Evolutionary conservation across 768 basidiomycete species (phyloP).

Genomic region (Russula vinacea): DNA sequence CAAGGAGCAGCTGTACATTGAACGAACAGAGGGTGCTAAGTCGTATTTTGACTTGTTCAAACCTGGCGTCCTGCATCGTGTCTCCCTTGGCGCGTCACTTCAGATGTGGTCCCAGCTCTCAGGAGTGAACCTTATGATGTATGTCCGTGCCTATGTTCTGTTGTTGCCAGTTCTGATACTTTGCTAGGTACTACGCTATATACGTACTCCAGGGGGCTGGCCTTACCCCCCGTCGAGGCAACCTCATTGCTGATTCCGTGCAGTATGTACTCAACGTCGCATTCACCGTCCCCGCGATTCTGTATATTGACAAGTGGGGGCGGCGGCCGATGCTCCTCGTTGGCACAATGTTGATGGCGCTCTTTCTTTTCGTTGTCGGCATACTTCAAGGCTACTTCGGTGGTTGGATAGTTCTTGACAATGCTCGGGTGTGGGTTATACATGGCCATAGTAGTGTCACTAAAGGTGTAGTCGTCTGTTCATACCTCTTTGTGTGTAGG

Average conservation of each 20-base stretch:
- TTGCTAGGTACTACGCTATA: slow-evolving; percentile 51
- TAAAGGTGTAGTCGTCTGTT: slow-evolving; percentile 71
- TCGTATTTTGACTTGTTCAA: slow-evolving; percentile 65
- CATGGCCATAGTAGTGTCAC: slow-evolving; percentile 52
- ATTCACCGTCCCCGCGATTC: slow-evolving; percentile 46
- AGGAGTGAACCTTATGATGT: slow-evolving; percentile 85
- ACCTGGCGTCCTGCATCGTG: slow-evolving; percentile 64
- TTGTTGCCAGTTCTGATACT: background rate
- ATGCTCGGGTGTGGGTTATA: slow-evolving; percentile 57
- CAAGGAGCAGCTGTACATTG: slow-evolving; percentile 51
- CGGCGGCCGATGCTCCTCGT: slow-evolving; percentile 70
- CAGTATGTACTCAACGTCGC: slow-evolving; percentile 48
- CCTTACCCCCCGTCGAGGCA: slow-evolving; percentile 67
- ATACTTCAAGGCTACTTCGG: slow-evolving; percentile 69
- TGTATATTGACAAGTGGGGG: slow-evolving; percentile 77
- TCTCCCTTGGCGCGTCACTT: slow-evolving; percentile 62
- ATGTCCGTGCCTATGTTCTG: slow-evolving; percentile 28
- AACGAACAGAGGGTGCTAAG: slow-evolving; percentile 68
- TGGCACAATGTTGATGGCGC: slow-evolving; percentile 66
- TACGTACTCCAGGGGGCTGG: slow-evolving; percentile 78
- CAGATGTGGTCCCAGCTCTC: slow-evolving; percentile 80
- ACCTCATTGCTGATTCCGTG: slow-evolving; percentile 72
- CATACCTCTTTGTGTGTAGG: slow-evolving; percentile 70
- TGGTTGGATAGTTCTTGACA: slow-evolving; percentile 52
- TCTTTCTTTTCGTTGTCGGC: slow-evolving; percentile 75